phyloP scores from a whole-genome alignment of 2,329 filamentous ascomycete species.

The Dactylonectria macrodidyma region DNA sequence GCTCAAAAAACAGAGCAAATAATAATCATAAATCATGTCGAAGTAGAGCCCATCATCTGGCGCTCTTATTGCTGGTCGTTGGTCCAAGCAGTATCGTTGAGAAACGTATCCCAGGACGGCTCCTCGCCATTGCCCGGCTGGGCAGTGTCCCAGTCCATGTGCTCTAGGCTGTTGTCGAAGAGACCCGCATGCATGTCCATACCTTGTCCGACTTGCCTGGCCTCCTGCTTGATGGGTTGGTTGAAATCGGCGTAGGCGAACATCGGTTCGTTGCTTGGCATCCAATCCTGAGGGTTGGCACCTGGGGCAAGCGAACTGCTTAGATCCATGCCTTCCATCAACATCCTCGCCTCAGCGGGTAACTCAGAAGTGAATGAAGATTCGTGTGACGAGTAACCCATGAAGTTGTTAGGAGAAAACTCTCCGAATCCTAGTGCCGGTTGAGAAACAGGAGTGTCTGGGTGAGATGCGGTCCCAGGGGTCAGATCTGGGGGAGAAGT shows the following conservation, averaged over 20 bases:
- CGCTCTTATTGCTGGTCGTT: conserved; percentile 35
- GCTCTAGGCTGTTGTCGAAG: conserved; percentile 1
- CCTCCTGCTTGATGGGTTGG: conserved; percentile 16
- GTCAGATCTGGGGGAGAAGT: conserved; percentile 49
- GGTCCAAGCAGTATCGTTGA: conserved; percentile 49
- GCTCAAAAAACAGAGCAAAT: conserved; percentile 6
- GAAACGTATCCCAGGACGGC: conserved; percentile 50
- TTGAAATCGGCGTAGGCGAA: conserved; percentile 20
- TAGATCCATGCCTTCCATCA: conserved; percentile 53
- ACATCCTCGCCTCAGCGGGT: conserved; percentile 59
- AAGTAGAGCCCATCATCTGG: background rate
- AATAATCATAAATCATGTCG: conserved; percentile 36
- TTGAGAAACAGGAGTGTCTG: conserved; percentile 40
- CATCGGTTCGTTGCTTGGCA: conserved; percentile 17
- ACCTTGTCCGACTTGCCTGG: background rate
- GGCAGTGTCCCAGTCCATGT: conserved; percentile 30
- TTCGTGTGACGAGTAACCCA: conserved; percentile 38
- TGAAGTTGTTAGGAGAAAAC: conserved; percentile 35
- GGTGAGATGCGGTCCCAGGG: conserved; percentile 46
- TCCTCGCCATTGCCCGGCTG: conserved; percentile 43
- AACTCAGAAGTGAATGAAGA: conserved; percentile 61
- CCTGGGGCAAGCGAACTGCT: conserved; percentile 41
- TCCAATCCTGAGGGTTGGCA: conserved; percentile 36
- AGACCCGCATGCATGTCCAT: conserved; percentile 1
- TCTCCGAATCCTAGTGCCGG: conserved; percentile 38